Evolutionary conservation across 441 rosid genomes (phyloP).

Genomic region (Erodium texanum): DNA sequence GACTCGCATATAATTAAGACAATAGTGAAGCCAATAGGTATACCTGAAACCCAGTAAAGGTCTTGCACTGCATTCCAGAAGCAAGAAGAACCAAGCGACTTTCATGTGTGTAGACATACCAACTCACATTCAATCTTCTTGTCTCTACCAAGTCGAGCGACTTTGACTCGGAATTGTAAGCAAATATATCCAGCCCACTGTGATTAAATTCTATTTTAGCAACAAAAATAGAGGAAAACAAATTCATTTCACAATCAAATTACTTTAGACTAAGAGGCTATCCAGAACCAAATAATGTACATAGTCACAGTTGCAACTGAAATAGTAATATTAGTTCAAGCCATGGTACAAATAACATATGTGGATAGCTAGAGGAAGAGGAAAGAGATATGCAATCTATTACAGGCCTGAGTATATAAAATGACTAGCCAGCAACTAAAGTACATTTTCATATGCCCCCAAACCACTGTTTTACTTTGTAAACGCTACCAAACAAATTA

Average conservation of each 20-base stretch:
- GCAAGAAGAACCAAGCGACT: constrained; percentile 96
- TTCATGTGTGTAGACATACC: constrained; percentile 92
- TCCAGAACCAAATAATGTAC: constrained; percentile 3
- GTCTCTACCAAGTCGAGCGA: constrained; percentile 72
- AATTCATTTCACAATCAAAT: not conserved
- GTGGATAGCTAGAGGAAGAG: not conserved
- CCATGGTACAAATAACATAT: not conserved
- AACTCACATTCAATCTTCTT: constrained; percentile 55
- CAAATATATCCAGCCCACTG: constrained; percentile 92
- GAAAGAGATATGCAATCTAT: constrained; percentile 1
- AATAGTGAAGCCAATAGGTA: constrained; percentile 12
- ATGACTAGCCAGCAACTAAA: not conserved
- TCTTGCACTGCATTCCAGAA: constrained; percentile 94
- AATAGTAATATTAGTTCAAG: not conserved
- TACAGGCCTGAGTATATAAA: not conserved
- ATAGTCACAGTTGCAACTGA: constrained; percentile 3
- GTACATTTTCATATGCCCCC: not conserved
- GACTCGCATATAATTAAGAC: constrained; percentile 7
- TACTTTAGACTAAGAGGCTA: not conserved
- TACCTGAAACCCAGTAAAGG: constrained; percentile 87
- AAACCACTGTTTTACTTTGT: not conserved
- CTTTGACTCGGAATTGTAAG: constrained; percentile 48
- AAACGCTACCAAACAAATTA: not conserved
- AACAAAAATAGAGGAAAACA: not conserved
- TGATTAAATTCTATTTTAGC: constrained; percentile 24